Evolutionary conservation across 1,284 basidiomycete genomes (phyloP).

Genomic region (Hemileia vastatrix): DNA sequence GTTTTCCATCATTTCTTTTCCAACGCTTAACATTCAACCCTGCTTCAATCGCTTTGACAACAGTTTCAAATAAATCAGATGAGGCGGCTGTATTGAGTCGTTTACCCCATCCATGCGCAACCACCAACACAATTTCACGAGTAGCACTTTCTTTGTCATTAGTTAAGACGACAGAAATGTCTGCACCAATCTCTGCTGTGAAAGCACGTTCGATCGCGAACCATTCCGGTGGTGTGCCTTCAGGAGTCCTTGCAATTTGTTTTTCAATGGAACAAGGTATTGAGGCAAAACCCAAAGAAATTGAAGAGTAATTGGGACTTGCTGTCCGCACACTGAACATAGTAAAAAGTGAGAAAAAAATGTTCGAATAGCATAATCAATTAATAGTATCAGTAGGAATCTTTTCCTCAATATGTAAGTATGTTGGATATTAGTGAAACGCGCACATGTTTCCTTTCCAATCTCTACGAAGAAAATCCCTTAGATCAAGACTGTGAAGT

Average conservation of each 20-base stretch:
- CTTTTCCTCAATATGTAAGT: background rate
- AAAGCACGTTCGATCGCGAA: slow-evolving; percentile 33
- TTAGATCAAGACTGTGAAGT: slow-evolving; percentile 36
- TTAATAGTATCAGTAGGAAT: too few species aligned
- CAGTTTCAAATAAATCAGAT: slow-evolving; percentile 25
- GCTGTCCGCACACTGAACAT: slow-evolving; percentile 27
- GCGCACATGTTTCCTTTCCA: slow-evolving; percentile 42
- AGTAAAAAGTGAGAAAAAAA: background rate
- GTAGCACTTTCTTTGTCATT: slow-evolving; percentile 26
- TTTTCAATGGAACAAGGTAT: slow-evolving; percentile 41
- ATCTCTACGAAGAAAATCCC: slow-evolving; percentile 42
- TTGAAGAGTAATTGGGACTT: slow-evolving; percentile 30
- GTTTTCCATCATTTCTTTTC: slow-evolving; percentile 29
- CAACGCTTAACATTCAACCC: slow-evolving; percentile 23
- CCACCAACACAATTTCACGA: slow-evolving; percentile 31
- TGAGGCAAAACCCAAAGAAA: slow-evolving; percentile 43
- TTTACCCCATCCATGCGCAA: slow-evolving; percentile 32
- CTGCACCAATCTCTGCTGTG: slow-evolving; percentile 32
- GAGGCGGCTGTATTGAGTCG: slow-evolving; percentile 9
- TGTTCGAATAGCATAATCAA: background rate
- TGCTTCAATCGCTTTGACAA: slow-evolving; percentile 26
- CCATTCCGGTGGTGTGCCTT: slow-evolving; percentile 34
- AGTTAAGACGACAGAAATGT: slow-evolving; percentile 31
- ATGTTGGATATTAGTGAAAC: too few species aligned
- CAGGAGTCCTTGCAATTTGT: slow-evolving; percentile 38